These are phyloP conservation scores for Bryoglossum gracile DNA, from an alignment of 495 filamentous ascomycete genomes.

Conservation along the genomic window DNA sequence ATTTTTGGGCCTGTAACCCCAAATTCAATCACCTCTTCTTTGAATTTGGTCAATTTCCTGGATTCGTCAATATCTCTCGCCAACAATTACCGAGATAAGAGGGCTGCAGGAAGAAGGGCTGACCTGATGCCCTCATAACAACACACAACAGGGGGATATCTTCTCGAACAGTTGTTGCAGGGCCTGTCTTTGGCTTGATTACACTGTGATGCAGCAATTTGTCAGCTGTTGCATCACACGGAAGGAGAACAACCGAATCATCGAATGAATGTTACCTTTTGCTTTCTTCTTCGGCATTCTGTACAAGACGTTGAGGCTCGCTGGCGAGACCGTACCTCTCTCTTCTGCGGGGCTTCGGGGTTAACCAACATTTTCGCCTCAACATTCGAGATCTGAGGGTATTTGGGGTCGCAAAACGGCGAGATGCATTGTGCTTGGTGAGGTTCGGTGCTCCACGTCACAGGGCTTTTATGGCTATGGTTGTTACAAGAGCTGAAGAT, in stretches of 20 bases:
- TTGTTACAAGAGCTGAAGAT: neutral
- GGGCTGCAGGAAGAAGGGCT: neutral
- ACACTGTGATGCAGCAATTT: constrained; percentile 7
- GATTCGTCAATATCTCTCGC: neutral
- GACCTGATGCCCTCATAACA: constrained; percentile 12
- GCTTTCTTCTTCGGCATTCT: constrained; percentile 18
- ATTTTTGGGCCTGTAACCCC: constrained; percentile 2
- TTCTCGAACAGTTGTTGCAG: constrained; percentile 19
- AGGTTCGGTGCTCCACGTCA: constrained; percentile 11
- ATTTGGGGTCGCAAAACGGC: neutral
- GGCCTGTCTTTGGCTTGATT: constrained; percentile 21
- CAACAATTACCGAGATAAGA: neutral
- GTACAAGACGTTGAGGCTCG: constrained; percentile 18
- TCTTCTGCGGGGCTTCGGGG: constrained; percentile 15
- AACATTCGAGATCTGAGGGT: neutral
- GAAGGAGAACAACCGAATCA: neutral
- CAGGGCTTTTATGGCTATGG: constrained; percentile 16
- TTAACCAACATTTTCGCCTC: constrained; percentile 14
- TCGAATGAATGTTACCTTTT: constrained; percentile 12
- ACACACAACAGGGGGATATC: constrained; percentile 18
- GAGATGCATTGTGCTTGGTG: constrained; percentile 13
- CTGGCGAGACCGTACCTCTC: constrained; percentile 9
- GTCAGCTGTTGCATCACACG: neutral
- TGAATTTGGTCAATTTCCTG: constrained; percentile 10
- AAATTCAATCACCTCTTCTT: neutral